Base-by-base conservation (phyloP, 1,139 yeast species). In the Pichia sp. region DNA sequence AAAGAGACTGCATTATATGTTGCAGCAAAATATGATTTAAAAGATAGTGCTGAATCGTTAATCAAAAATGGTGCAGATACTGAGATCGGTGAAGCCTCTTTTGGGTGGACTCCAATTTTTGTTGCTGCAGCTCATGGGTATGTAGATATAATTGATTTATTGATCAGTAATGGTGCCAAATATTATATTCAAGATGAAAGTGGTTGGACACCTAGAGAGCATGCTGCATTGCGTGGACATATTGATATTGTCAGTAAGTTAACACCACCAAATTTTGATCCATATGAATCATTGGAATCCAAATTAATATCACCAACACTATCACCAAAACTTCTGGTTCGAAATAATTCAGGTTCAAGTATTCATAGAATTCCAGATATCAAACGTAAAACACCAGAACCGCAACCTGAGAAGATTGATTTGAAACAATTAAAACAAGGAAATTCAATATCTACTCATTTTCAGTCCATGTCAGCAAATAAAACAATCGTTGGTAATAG, bases 121-220 rank as follows among this genome's bases (percentile, higher is more conserved):
- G 78, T 82, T 39, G 95, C 97, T 25, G 94, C 96, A 0, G 83
- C 89, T 23, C 96, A 90, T 56, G 97, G 97, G 0, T 78, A 66
- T 48, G 60, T 60, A 30, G 76, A 76, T 3, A 70, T 87, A 35
- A 86, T 81, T 9, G 63, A 73, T 42, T 52, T 76, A 9, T 69
- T 92, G 49, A 64, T 82, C 29, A 67, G 68, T 0, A 63, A 71
- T 39, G 80, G 78, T 7, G 81, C 86, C 11, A 68, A 71, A 24
- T 75, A 67, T 45, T 76, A 77, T 42, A 66, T 72, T 40, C 74
- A 76, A 23, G 98, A 92, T 65, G 83, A 78, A 43, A 84, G 95
- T 36, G 97, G 97, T 0, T 92, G 97, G 97, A 80, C 90, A 25
- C 96, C 97, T 8, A 81, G 87, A 80, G 98, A 92, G 58, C 97